Conservation (phyloP, 257 asterid genomes). For the Handroanthus guayacan region DNA sequence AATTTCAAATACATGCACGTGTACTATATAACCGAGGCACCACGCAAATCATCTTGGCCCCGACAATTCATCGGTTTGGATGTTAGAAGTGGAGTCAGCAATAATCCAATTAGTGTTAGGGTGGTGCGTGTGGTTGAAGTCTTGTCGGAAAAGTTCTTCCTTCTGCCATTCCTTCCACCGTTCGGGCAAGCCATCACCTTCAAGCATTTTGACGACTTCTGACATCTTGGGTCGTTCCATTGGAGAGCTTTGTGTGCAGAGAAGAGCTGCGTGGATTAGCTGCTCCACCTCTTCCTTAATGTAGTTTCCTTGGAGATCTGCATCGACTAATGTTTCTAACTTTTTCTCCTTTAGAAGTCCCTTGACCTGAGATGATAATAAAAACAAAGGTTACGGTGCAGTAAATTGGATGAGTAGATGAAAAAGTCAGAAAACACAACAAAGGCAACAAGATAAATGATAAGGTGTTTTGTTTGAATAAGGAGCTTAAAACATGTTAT, state of each 20-base stretch:
- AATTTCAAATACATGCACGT: not conserved
- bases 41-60: conserved; percentile 60
- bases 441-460: not conserved
- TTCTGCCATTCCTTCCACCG: conserved; percentile 98
- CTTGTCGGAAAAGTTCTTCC: conserved; percentile 83
- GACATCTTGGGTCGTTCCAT: conserved; percentile 94
- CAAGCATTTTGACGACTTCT: conserved; percentile 87
- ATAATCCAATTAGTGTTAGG: conserved; percentile 68
- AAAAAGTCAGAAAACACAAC: conserved; percentile 54
- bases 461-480: too few species aligned
- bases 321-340: conserved; percentile 73
- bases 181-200: conserved; percentile 96
- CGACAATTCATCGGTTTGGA: conserved; percentile 80
- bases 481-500: too few species aligned
- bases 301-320: conserved; percentile 72
- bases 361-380: too few species aligned
- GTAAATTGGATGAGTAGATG: conserved; percentile 54
- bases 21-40: not conserved
- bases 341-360: conserved; percentile 43
- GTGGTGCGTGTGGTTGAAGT: conserved; percentile 49
- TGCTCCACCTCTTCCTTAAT: conserved; percentile 82
- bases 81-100: conserved; percentile 66
- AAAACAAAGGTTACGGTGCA: too few species aligned
- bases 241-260: conserved; percentile 80
- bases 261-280: conserved; percentile 87